Evolutionary conservation across 805 yeast genomes (phyloP), one percentile per base, ranked within the genome.

Genomic region (Yamadazyma paraphyllophila): DNA sequence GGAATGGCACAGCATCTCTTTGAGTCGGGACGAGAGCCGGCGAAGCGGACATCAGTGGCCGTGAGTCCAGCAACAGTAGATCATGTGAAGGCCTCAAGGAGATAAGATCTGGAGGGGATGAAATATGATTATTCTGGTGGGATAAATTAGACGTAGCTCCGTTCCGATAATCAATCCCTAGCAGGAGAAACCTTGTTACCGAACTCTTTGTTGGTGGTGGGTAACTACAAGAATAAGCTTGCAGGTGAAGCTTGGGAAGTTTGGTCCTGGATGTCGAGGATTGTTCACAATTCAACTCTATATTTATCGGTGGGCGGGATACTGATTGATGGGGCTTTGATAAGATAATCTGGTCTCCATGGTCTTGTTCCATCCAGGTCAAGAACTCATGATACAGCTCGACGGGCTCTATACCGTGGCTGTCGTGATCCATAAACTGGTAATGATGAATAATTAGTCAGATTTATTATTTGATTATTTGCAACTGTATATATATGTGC

Each of bases 381-480:
- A 62, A 52, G 39, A 62, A 62, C 40, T 60, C 63, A 41, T 56
- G 52, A 41, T 61, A 58, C 60, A 58, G 62, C 36, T 59, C 62
- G 35, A 57, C 56, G 24, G 54, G 38, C 24, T 44, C 31, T 10
- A 40, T 29, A 11, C 30, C 36, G n/a, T 26, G 15, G 26, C 16
- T 31, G 11, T 25, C 20, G 4, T 12, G 39, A 36, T 36, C 39
- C 39, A 36, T 36, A 36, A 7, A 20, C 25, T 13, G 12, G 36
- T 6, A 8, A 15, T 11, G 17, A 36, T 11, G 24, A 20, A n/a
- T 12, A 36, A 15, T 4, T 11, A 15, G 7, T 17, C 17, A 17
- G 9, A 20, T 36, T 24, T 16, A 10, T 17, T 6, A 5, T 17
- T 9, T 17, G n/a, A 12, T 17, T 29, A 24, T 20, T 36, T 36